Conservation (phyloP, 2,329 filamentous ascomycete genomes). For the Zarea fungicola region DNA sequence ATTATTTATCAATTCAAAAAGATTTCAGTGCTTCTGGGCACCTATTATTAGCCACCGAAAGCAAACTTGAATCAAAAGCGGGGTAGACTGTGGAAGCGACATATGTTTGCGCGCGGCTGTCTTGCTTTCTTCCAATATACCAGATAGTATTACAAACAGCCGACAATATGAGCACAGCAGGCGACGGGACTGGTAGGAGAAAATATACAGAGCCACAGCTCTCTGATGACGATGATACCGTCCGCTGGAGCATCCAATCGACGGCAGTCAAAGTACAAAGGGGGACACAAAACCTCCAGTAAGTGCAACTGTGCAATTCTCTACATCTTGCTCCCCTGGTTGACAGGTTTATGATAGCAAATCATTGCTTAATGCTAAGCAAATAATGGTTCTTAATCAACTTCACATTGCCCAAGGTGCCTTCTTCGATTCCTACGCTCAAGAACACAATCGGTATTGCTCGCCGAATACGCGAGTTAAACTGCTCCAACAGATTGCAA, state of each 20-base stretch:
- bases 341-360: not conserved
- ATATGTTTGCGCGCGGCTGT: too few relatives aligned
- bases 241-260: not conserved
- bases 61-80: too few relatives aligned
- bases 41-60: too few relatives aligned
- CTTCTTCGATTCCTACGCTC: slow-evolving; percentile 29
- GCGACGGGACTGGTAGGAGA: too few relatives aligned
- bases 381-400: slow-evolving; percentile 15
- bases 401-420: slow-evolving; percentile 21
- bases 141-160: too few relatives aligned
- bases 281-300: not conserved
- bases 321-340: not conserved
- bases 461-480: slow-evolving; percentile 20
- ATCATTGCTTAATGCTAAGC: not conserved
- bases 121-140: too few relatives aligned
- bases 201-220: too few relatives aligned
- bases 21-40: too few relatives aligned
- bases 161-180: too few relatives aligned
- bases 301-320: not conserved
- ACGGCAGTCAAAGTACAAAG: not conserved
- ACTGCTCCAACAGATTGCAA: slow-evolving; percentile 21
- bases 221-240: not conserved
- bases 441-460: slow-evolving; percentile 24
- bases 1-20: too few relatives aligned
- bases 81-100: too few relatives aligned